Evolutionary conservation across 2,329 filamentous ascomycete genomes (phyloP).

Genomic region (Drechmeria coniospora): DNA sequence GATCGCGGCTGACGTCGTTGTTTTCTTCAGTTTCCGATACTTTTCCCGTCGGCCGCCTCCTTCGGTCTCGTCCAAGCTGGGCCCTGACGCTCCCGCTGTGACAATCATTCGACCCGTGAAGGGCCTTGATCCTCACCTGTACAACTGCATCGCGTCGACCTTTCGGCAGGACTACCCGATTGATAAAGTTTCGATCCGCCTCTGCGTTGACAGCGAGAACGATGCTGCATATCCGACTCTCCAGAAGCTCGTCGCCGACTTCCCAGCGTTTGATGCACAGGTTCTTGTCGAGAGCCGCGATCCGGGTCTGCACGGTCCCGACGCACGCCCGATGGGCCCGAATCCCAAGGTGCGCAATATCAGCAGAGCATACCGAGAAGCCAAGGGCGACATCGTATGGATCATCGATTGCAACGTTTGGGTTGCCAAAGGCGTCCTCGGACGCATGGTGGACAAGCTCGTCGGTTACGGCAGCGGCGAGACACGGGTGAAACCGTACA

Average conservation of each 20-base stretch:
- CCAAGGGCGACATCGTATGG: conserved; percentile 80
- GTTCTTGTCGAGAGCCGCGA: conserved; percentile 76
- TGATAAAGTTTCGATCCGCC: conserved; percentile 60
- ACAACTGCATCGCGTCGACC: conserved; percentile 79
- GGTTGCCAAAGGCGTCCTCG: conserved; percentile 64
- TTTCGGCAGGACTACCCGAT: conserved; percentile 70
- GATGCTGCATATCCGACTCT: conserved; percentile 71
- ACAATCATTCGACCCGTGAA: conserved; percentile 90
- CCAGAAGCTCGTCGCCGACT: conserved; percentile 54
- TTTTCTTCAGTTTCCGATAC: conserved; percentile 30
- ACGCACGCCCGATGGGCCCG: conserved; percentile 52
- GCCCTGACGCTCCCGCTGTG: conserved; percentile 53
- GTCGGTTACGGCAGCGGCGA: conserved; percentile 46
- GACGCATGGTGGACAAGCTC: conserved; percentile 78
- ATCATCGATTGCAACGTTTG: conserved; percentile 94
- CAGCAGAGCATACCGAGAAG: conserved; percentile 81
- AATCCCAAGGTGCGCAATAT: conserved; percentile 99
- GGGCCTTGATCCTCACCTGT: conserved; percentile 75
- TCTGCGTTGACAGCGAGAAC: conserved; percentile 60
- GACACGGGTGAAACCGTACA: conserved; percentile 44
- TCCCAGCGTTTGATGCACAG: conserved; percentile 52
- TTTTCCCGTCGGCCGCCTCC: conserved; percentile 34
- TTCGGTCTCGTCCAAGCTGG: conserved; percentile 34
- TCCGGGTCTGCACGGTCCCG: conserved; percentile 43
- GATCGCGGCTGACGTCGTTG: too few species aligned